A percentile compares a stretch with the other conserved stretches of the same genome.
These are phyloP conservation scores for Lactarius pseudohatsudake DNA, from an alignment of 768 basidiomycete species.

Conservation along the genomic window DNA sequence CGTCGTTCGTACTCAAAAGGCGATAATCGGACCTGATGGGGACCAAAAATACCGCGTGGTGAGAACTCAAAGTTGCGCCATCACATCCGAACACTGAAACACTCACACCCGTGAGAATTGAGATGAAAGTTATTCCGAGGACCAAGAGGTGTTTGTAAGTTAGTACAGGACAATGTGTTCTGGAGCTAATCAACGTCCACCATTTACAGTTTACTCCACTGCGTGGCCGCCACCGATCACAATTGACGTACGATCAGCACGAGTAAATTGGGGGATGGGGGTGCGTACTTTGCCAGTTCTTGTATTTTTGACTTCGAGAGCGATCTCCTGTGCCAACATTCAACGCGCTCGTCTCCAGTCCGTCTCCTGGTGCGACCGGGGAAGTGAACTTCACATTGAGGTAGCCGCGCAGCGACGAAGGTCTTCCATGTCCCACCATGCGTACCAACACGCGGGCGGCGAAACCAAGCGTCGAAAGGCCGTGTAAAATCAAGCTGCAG, in stretches of 20 bases:
- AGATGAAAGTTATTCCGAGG: background rate
- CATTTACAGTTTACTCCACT: background rate
- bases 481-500: slow-evolving; percentile 79
- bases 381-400: slow-evolving; percentile 78
- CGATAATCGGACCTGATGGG: background rate
- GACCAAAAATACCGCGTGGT: too few relatives aligned
- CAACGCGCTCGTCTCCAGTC: slow-evolving; percentile 76
- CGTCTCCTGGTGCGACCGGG: slow-evolving; percentile 81
- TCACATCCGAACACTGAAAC: too few relatives aligned
- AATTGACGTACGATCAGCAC: background rate
- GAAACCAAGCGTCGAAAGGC: slow-evolving; percentile 80
- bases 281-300: slow-evolving; percentile 41
- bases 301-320: slow-evolving; percentile 42
- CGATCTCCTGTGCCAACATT: slow-evolving; percentile 58
- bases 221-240: background rate
- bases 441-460: slow-evolving; percentile 69
- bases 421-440: slow-evolving; percentile 58
- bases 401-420: slow-evolving; percentile 54
- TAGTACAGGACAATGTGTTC: background rate
- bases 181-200: background rate
- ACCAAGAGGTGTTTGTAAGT: background rate
- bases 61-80: too few relatives aligned
- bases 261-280: background rate
- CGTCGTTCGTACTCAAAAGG: background rate
- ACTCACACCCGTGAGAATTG: background rate